A percentile compares a stretch with the other conserved stretches of the same genome.
Conservation (phyloP, 257 asterid genomes). For the Jaltomata sinuosa region DNA sequence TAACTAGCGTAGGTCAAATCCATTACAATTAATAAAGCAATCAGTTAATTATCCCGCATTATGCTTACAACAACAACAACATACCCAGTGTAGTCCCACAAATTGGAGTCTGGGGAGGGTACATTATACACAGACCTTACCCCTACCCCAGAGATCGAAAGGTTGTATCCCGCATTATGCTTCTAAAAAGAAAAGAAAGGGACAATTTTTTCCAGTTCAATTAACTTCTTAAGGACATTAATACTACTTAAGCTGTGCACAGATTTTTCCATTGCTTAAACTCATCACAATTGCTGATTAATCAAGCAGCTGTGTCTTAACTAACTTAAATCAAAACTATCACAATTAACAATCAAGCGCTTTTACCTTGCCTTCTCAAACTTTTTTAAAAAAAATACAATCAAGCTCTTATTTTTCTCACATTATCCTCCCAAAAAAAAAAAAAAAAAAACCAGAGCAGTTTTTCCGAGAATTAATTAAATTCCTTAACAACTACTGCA, state of each 20-base stretch:
- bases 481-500: neutral
- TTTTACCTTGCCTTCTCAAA: neutral
- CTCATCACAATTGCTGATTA: neutral
- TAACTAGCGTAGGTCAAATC: neutral
- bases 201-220: neutral
- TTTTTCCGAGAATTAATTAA: neutral
- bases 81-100: too few species aligned
- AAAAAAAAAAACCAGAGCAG: neutral
- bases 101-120: too few species aligned
- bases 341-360: neutral
- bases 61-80: neutral
- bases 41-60: neutral
- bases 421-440: neutral
- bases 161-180: neutral
- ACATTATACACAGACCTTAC: too few species aligned
- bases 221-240: neutral
- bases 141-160: too few species aligned
- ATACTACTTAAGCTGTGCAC: neutral
- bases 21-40: neutral
- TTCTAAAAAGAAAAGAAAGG: neutral
- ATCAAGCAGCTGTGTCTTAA: neutral
- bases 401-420: neutral
- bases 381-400: neutral
- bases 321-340: neutral
- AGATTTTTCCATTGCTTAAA: neutral